A percentile compares a stretch with the other conserved stretches of the same genome.
phyloP scores from a whole-genome alignment of 192 early-diverging fungal genomes.

The Phlyctochytrium bullatum region DNA sequence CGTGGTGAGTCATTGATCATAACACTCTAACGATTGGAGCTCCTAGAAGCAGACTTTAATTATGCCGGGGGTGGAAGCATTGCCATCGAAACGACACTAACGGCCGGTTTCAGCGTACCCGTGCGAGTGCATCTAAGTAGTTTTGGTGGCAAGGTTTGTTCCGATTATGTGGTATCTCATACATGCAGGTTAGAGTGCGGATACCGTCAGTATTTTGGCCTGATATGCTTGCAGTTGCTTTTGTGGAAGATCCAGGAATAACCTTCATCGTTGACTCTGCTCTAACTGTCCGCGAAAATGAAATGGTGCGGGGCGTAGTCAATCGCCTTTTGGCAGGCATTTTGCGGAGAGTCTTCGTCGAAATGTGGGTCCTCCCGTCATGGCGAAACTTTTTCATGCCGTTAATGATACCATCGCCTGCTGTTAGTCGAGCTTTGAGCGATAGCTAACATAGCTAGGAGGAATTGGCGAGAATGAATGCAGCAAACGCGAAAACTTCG shows the following conservation, averaged over 20 bases:
- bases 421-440: slow-evolving; percentile 15
- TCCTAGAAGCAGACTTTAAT: slow-evolving; percentile 44
- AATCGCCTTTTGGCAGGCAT: slow-evolving; percentile 43
- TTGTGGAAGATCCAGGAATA: slow-evolving; percentile 54
- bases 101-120: slow-evolving; percentile 41
- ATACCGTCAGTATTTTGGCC: slow-evolving; percentile 42
- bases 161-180: background rate
- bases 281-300: slow-evolving; percentile 47
- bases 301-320: slow-evolving; percentile 44
- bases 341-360: slow-evolving; percentile 49
- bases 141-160: slow-evolving; percentile 39
- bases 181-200: slow-evolving; percentile 35
- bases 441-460: slow-evolving; percentile 12
- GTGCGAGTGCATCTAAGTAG: slow-evolving; percentile 40
- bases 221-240: slow-evolving; percentile 50
- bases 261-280: slow-evolving; percentile 50
- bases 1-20: slow-evolving; percentile 27
- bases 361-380: slow-evolving; percentile 56
- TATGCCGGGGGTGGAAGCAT: slow-evolving; percentile 53
- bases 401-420: slow-evolving; percentile 46
- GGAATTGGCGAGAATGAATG: slow-evolving; percentile 25
- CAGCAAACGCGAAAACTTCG: slow-evolving; percentile 17
- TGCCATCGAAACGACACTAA: slow-evolving; percentile 41
- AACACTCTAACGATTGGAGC: background rate
- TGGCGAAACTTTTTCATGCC: slow-evolving; percentile 55